Conservation (phyloP, 331 rosid genomes). For the Arachis monticola region DNA sequence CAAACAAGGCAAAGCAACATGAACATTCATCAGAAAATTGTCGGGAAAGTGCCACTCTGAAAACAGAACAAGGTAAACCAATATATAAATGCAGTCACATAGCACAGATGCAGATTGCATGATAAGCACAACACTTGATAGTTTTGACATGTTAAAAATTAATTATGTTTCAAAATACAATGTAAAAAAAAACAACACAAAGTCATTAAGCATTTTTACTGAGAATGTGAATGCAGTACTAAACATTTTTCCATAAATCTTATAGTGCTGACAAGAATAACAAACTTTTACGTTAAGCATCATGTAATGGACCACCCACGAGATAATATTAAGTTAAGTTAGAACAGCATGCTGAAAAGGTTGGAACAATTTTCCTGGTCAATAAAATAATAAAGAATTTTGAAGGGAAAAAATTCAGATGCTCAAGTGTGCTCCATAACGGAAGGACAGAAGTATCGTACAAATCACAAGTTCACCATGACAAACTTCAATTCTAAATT, state of each 20-base stretch:
- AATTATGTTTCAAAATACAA: neutral
- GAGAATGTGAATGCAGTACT: neutral
- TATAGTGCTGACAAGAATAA: neutral
- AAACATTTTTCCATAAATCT: neutral
- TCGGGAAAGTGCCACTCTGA: neutral
- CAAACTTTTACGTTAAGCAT: neutral
- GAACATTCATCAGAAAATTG: neutral
- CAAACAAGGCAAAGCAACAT: slow-evolving; percentile 6
- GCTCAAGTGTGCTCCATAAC: neutral
- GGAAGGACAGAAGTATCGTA: neutral
- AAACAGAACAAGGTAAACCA: neutral
- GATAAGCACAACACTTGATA: neutral
- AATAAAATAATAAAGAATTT: neutral
- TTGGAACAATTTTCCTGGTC: neutral
- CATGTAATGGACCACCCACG: neutral
- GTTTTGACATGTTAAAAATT: neutral
- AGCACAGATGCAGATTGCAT: neutral
- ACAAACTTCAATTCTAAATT: neutral
- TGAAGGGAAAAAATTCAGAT: neutral
- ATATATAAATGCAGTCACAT: neutral
- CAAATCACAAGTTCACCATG: slow-evolving; percentile 13
- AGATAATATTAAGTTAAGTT: neutral
- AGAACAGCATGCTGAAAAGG: neutral
- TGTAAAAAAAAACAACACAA: neutral
- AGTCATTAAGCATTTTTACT: neutral